phyloP scores from a whole-genome alignment of 495 filamentous ascomycete genomes.

The Astrocystis sublimbata region DNA sequence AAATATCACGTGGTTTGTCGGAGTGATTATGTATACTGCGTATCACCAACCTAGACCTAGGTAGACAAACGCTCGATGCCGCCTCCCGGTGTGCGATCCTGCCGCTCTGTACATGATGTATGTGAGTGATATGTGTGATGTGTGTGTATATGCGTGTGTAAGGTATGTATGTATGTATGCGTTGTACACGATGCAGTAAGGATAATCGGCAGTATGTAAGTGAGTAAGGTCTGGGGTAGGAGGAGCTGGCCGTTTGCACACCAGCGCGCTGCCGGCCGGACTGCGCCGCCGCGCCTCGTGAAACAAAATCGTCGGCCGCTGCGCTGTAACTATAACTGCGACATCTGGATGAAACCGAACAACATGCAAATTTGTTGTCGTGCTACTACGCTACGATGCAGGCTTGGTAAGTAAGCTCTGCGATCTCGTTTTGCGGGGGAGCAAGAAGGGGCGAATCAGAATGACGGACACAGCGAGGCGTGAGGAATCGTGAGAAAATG shows the following conservation, averaged over 20 bases:
- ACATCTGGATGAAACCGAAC: conserved; percentile 1
- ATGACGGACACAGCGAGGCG: background rate
- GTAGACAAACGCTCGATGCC: background rate
- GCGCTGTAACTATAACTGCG: background rate
- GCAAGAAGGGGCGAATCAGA: background rate
- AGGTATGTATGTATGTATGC: background rate
- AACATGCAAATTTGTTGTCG: background rate
- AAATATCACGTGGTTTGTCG: background rate
- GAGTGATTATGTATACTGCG: no score
- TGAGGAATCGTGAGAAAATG: background rate
- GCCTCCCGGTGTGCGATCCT: background rate
- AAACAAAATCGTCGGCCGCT: background rate
- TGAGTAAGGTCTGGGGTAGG: background rate
- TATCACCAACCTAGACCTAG: no score
- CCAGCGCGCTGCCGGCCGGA: conserved; percentile 10
- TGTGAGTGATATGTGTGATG: no score
- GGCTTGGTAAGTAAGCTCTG: no score
- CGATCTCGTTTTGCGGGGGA: background rate
- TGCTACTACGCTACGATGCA: background rate
- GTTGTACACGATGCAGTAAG: background rate
- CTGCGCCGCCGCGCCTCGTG: conserved; percentile 16
- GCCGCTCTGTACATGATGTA: no score
- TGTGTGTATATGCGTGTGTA: background rate
- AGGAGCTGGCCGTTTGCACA: background rate
- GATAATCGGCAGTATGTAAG: no score